Evolutionary conservation across 2,329 filamentous ascomycete genomes (phyloP), one percentile per base, ranked within the genome.

Genomic region (Tetracladium maxilliforme): DNA sequence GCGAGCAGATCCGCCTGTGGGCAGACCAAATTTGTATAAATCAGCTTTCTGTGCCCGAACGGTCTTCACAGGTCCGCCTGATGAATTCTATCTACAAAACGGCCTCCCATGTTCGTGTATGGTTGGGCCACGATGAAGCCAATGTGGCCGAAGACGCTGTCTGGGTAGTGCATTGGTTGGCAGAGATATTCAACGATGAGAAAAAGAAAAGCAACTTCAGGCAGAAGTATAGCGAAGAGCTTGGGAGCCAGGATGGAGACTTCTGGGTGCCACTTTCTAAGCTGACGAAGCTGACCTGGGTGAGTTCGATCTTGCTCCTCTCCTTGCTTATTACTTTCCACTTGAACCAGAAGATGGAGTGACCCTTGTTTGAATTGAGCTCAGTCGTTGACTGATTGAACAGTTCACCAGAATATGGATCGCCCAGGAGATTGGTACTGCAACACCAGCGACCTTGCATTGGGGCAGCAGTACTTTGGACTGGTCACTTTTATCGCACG

Each of bases 11-110:
- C n/a, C n/a, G n/a, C n/a, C 29, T 41, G 7, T 42, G 40, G 40
- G 30, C 40, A 6, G 40, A 40, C 17, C 33, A 35, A 7, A 21
- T 41, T 7, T 39, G 35, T 25, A 41, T 41, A 28, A 39, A 42
- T 23, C 39, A 42, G 22, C 26, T 30, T 12, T 30, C 41, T 15
- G 12, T 31, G 2, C 23, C 6, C 0, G 39, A 41, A 22, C 22
- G 33, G 11, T 30, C 31, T 9, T 15, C 21, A 16, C 37, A 42
- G 18, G 36, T 40, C n/a, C 8, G 28, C 2, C 25, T 33, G 17
- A 42, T 42, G 37, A 35, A 28, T 6, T 28, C 26, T 7, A 37
- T 42, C n/a, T 42, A 40, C 14, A 19, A 14, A 8, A 32, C 33
- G 9, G 33, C 39, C 1, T 10, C 16, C 6, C 24, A 29, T 11